Evolutionary conservation across 371 early-diverging fungal genomes (phyloP), one percentile per base, ranked within the genome.

Genomic region (Lichtheimia corymbifera): DNA sequence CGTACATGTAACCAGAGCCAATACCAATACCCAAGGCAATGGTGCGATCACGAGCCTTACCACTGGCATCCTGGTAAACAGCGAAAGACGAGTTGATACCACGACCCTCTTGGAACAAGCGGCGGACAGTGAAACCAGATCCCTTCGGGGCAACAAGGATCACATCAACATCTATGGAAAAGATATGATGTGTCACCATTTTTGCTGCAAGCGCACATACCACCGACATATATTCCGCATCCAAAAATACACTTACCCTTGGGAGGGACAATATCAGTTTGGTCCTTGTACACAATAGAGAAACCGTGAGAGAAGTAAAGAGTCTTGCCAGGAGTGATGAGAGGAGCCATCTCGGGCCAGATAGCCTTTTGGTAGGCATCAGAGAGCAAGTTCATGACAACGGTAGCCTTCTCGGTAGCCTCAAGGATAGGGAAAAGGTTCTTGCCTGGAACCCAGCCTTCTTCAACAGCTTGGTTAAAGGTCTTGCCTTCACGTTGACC

Each of bases 281-380:
- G 91, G 61, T 95, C 91, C 65, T 92, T 83, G 85, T 90, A 98
- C 65, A 96, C 92, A 59, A 98, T 88, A 63, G 92, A 91, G 83
- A 98, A 98, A 64, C 98, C 98, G 84, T 98, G 97, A 59, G 94
- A 93, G 82, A 98, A 98, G 87, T 95, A 96, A 58, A 98, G 91
- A 27, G 97, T 97, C 90, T 98, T 98, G 73, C 96, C 98, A 67
- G 93, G 92, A 68, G 95, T 96, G 61, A 98, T 72, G 72, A 88
- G 86, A 56, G 91, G 91, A 83, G 91, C 89, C 83, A 98, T 84
- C 64, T 88, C 73, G 70, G 90, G 85, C 98, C 98, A 98, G 68
- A 90, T 85, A 59, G 91, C 91, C 80, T 87, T 93, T 78, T 98
- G 98, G 55, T 91, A 95, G 52, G 98, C 98, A 81, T 98, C 98